phyloP scores from a whole-genome alignment of 2,329 filamentous ascomycete species.

The Pestalotiopsis sp. region DNA sequence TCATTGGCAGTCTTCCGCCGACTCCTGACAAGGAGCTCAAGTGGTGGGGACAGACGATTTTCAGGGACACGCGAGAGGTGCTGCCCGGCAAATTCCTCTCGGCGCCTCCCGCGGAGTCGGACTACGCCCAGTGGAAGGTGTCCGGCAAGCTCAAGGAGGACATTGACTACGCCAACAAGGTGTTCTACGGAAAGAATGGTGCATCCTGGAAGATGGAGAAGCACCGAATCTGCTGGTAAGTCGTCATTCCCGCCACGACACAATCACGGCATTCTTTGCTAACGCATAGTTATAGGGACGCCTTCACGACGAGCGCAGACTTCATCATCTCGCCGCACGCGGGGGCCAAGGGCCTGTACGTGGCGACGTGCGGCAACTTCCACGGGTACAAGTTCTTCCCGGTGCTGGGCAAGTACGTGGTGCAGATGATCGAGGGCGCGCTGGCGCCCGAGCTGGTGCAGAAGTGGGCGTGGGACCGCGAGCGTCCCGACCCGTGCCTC shows the following conservation, averaged over 20 bases:
- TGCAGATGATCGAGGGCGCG: constrained; percentile 53
- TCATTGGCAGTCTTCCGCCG: constrained; percentile 58
- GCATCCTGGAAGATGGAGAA: constrained; percentile 60
- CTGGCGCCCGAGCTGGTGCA: constrained; percentile 43
- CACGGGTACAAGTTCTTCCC: constrained; percentile 72
- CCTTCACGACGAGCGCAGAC: constrained; percentile 61
- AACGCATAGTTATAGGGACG: constrained; percentile 54
- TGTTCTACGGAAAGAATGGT: constrained; percentile 61
- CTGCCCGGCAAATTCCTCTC: constrained; percentile 56
- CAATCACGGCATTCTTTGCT: not conserved
- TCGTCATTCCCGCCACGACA: constrained; percentile 9
- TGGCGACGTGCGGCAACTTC: constrained; percentile 67
- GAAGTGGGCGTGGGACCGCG: constrained; percentile 62
- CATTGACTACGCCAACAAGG: constrained; percentile 55
- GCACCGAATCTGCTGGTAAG: constrained; percentile 68
- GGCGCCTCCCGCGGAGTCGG: constrained; percentile 52
- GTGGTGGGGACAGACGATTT: constrained; percentile 63
- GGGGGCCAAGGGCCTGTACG: constrained; percentile 53
- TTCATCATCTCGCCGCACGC: constrained; percentile 64
- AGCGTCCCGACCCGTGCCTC: constrained; percentile 51
- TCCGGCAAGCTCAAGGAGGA: constrained; percentile 57
- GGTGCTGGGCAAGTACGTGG: constrained; percentile 62
- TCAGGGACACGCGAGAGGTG: constrained; percentile 54
- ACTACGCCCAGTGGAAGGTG: constrained; percentile 66
- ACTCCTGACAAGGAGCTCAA: constrained; percentile 52